Evolutionary conservation across 371 early-diverging fungal species (phyloP).

Genomic region (Ordospora colligata): DNA sequence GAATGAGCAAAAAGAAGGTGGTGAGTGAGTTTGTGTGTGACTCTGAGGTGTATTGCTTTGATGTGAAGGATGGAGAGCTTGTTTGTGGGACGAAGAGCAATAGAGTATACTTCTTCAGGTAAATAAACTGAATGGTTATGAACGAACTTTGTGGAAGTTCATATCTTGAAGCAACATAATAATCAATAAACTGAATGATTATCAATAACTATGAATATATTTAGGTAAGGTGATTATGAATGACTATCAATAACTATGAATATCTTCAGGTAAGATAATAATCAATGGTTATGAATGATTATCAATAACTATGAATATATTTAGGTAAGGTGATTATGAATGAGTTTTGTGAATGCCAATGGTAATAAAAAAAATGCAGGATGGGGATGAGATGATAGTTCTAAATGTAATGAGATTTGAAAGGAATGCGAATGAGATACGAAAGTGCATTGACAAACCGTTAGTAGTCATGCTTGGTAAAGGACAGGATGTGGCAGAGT

Average conservation of each 20-base stretch:
- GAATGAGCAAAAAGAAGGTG: conserved; percentile 61
- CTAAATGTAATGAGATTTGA: conserved; percentile 35
- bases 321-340: background rate
- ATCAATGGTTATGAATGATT: background rate
- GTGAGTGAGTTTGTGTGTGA: conserved; percentile 59
- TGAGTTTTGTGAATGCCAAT: background rate
- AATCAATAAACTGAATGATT: background rate
- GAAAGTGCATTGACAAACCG: conserved; percentile 24
- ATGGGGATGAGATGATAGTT: conserved; percentile 36
- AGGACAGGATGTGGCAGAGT: conserved; percentile 50
- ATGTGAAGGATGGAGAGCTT: conserved; percentile 48
- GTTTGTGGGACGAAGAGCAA: conserved; percentile 57
- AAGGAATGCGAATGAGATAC: conserved; percentile 26
- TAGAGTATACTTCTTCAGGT: conserved; percentile 59
- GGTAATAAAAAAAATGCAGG: conserved; percentile 16
- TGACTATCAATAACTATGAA: background rate
- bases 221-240: background rate
- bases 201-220: no score
- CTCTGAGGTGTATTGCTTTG: conserved; percentile 60
- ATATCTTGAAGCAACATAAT: background rate
- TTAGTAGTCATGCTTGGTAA: conserved; percentile 58
- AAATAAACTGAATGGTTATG: background rate
- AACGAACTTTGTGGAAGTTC: background rate
- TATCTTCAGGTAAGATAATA: background rate
- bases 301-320: no score